phyloP scores from a whole-genome alignment of 768 basidiomycete genomes.

The Pisolithus tinctorius region DNA sequence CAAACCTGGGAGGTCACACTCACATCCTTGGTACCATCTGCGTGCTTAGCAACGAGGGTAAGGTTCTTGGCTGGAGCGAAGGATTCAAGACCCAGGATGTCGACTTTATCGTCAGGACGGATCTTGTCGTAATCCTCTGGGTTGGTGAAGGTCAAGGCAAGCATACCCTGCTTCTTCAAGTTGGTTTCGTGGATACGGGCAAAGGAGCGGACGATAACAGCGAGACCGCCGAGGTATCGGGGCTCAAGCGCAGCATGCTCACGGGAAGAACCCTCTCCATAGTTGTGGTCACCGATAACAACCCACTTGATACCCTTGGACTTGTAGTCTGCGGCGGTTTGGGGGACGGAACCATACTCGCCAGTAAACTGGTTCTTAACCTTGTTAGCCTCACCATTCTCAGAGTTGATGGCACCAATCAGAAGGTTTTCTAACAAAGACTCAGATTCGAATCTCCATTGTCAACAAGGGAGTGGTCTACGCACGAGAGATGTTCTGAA shows the following conservation, averaged over 20 bases:
- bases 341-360: slow-evolving; percentile 78
- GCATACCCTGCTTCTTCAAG: slow-evolving; percentile 99
- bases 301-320: slow-evolving; percentile 92
- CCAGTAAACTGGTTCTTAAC: slow-evolving; percentile 88
- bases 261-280: slow-evolving; percentile 97
- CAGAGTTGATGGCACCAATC: slow-evolving; percentile 94
- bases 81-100: slow-evolving; percentile 80
- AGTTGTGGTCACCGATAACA: slow-evolving; percentile 92
- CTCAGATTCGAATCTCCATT: slow-evolving; percentile 3
- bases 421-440: slow-evolving; percentile 76
- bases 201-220: slow-evolving; percentile 94
- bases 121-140: slow-evolving; percentile 93
- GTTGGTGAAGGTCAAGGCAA: slow-evolving; percentile 89
- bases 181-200: slow-evolving; percentile 98
- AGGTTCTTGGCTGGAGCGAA: slow-evolving; percentile 93
- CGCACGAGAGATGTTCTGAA: slow-evolving; percentile 94
- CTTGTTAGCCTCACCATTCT: slow-evolving; percentile 95
- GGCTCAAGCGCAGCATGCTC: slow-evolving; percentile 97
- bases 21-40: slow-evolving; percentile 68
- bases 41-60: slow-evolving; percentile 74
- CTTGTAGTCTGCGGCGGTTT: slow-evolving; percentile 83
- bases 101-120: slow-evolving; percentile 79
- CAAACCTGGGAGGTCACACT: slow-evolving; percentile 12
- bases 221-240: slow-evolving; percentile 89
- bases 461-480: slow-evolving; percentile 5